Evolutionary conservation across 2,329 filamentous ascomycete genomes (phyloP), one percentile per base, ranked within the genome.

Genomic region (Aspergillus pseudotamarii): DNA sequence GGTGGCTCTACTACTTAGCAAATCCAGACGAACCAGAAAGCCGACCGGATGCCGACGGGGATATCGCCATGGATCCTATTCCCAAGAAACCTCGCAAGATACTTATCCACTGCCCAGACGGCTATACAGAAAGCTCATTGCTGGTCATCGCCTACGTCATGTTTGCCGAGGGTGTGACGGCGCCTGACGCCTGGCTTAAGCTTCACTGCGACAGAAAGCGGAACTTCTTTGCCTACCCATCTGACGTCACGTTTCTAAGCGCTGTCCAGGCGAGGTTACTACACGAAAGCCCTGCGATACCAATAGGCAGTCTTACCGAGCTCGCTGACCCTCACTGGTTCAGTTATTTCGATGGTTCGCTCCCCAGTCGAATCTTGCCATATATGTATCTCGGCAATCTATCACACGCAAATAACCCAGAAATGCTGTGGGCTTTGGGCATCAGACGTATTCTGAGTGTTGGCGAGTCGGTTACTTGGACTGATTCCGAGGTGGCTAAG

Each of bases 351-450:
- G 94, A 98, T 75, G 95, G 95, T 5, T 97, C 93, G 28, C 85
- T 98, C 26, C 95, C 95, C 0, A 97, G 92, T 73, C 88, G 94
- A 16, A 87, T 99, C 45, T 81, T 97, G 48, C 90, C 94, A 59
- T 97, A 98, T 74, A 93, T 99, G 89, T 99, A 99, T 74, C 86
- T 99, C 14, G 95, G 95, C 1, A 98, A 98, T 71, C 84, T 98
- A 19, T 88, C 88, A 0, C 95, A 99, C 75, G 95, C 95, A 9
- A 98, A 98, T 74, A 98, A 98, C 70, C 92, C 94, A 0, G 91
- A 92, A 60, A 81, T 99, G 36, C 80, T 99, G 36, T 85, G 83
- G 65, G 87, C 89, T 51, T 80, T 99, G 63, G 94, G 94, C 0
- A 97, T 99, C 64, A 86, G 85, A 16, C 92, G 96, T 71, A 89